Conservation (phyloP, 768 basidiomycete species). For the Amanita inopinata region DNA sequence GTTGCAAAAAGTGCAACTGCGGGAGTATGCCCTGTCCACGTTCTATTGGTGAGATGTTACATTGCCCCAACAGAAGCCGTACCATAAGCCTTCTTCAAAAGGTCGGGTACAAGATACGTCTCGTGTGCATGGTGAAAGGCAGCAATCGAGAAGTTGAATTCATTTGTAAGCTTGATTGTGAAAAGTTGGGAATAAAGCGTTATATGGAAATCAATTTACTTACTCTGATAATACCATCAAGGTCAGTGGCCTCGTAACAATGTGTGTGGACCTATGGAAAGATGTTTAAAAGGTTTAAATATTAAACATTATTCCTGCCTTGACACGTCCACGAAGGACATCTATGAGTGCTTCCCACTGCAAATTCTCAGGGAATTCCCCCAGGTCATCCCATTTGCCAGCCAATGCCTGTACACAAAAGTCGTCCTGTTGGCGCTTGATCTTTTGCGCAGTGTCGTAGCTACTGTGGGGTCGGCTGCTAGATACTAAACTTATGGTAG, state of each 20-base stretch:
- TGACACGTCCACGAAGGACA: conserved; percentile 68
- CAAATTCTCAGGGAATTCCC: conserved; percentile 54
- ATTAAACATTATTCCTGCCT: conserved; percentile 24
- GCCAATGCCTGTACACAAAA: conserved; percentile 44
- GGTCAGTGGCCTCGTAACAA: conserved; percentile 55
- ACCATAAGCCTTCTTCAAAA: conserved; percentile 66
- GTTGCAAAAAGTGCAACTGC: conserved; percentile 68
- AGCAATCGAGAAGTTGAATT: conserved; percentile 64
- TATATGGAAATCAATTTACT: conserved; percentile 9
- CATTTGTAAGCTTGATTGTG: conserved; percentile 39
- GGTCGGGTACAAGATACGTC: conserved; percentile 76
- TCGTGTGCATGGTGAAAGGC: conserved; percentile 77
- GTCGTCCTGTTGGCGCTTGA: conserved; percentile 56
- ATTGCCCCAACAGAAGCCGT: too few species aligned
- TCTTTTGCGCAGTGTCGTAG: conserved; percentile 49
- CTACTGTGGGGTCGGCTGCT: conserved; percentile 25
- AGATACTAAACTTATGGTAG: conserved; percentile 11
- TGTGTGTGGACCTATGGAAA: conserved; percentile 40
- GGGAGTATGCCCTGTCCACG: conserved; percentile 56
- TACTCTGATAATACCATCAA: conserved; percentile 60
- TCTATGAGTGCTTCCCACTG: conserved; percentile 72
- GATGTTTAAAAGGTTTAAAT: background rate
- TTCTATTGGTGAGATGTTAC: too few species aligned
- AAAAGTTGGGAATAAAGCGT: background rate
- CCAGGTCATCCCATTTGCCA: conserved; percentile 39